Evolutionary conservation across 116 monocot species (phyloP), one percentile per base, ranked within the genome.

Genomic region (Zostera marina): DNA sequence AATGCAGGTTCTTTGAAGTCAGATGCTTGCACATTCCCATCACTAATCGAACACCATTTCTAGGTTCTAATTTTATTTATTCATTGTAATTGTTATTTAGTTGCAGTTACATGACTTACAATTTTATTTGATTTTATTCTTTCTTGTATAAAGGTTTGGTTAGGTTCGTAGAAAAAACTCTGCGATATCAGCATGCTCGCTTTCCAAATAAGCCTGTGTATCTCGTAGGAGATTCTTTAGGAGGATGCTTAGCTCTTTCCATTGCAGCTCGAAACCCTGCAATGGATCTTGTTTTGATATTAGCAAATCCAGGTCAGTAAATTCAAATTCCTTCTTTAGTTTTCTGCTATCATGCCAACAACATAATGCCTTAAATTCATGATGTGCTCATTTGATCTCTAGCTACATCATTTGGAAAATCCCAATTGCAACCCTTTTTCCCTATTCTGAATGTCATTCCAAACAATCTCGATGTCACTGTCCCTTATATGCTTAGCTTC

Each of bases 171-270:
- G 96, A 89, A 53, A 42, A 72, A 12, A 65, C 80, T 26, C 64
- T 86, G 53, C 80, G 71, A 58, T 11, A 69, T 51, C 86, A 98
- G 72, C 76, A 83, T 70, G 60, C 67, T 26, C 15, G 60, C 42
- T 73, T 72, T 48, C 82, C 75, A 65, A 72, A 73, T 47, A 85
- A 64, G 69, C 90, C 96, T 23, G 83, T 98, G 65, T 96, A 85
- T 68, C 70, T 96, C 63, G 22, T 98, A 66, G 96, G 96, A 62
- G 96, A 98, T 66, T 98, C 96, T 8, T 82, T 98, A 70, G 96
- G 96, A 56, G 85, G 96, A 61, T 89, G 90, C 63, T 67, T 86
- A 66, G 85, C 90, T 58, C 85, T 90, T 68, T 62, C 96, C 48
- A 68, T 85, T 74, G 96, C 96, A 41, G 82, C 90, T 63, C 83